Base-by-base conservation (phyloP, 1,139 yeast species). In the Hyphopichia burtonii region DNA sequence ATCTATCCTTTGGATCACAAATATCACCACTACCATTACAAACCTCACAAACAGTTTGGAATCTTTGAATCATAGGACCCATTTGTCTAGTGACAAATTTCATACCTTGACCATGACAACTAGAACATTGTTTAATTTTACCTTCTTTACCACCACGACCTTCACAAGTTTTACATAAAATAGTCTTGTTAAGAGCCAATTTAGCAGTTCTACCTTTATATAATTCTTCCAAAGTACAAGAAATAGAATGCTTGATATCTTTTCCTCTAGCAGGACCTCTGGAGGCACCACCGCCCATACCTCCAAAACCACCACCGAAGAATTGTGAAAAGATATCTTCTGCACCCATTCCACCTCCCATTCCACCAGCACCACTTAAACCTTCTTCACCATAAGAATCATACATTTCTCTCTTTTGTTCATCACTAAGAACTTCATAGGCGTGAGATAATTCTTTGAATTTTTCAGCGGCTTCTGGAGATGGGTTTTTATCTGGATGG, bases 41-140 rank as follows among this genome's bases (percentile, higher is more conserved):
- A 48, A 72, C 84, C 54, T 88, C 94, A 85, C 99, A 93, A 44
- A 83, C 84, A 34, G 96, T 84, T 74, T 93, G 99, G 82, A 87
- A 87, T 76, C 97, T 84, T 75, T 93, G 99, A 59, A 93, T 86
- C 94, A 93, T 90, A 51, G 96, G 97, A 54, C 99, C 99, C 97
- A 93, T 91, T 70, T 93, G 98, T 75, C 96, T 87, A 44, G 97
- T 89, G 55, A 91, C 86, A 55, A 93, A 86, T 68, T 83, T 88
- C 68, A 86, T 74, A 80, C 99, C 99, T 58, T 80, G 78, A 69
- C 99, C 99, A 50, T 66, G 68, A 83, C 99, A 93, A 38, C 82
- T 68, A 44, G 83, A 54, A 83, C 99, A 93, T 59, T 83, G 82
- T 75, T 86, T 86, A 54, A 91, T 95, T 47, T 89, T 78, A 47